Evolutionary conservation across 1,284 basidiomycete species (phyloP).

Genomic region (Pholiota adiposa): DNA sequence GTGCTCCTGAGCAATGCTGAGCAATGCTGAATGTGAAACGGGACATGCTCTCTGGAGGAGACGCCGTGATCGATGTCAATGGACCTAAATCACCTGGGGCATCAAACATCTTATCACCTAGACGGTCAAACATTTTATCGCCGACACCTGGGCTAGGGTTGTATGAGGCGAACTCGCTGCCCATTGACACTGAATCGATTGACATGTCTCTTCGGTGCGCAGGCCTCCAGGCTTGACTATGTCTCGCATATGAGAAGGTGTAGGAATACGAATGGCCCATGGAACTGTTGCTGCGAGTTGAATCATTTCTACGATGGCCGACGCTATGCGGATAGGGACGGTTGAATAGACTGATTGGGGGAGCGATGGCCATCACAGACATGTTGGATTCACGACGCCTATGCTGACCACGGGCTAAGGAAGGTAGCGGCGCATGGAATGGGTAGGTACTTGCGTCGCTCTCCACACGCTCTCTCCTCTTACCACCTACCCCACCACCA

Average conservation of each 20-base stretch:
- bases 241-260: constrained; percentile 47
- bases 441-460: constrained; percentile 80
- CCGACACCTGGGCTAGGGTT: constrained; percentile 78
- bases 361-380: constrained; percentile 53
- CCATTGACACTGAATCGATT: constrained; percentile 56
- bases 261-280: constrained; percentile 29
- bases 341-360: constrained; percentile 76
- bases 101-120: constrained; percentile 11
- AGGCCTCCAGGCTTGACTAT: constrained; percentile 47
- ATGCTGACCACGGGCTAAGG: constrained; percentile 43
- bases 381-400: constrained; percentile 49
- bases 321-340: constrained; percentile 43
- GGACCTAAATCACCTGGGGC: constrained; percentile 38
- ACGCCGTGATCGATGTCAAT: constrained; percentile 66
- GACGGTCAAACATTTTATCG: constrained; percentile 87
- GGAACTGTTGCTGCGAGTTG: constrained; percentile 56
- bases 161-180: constrained; percentile 66
- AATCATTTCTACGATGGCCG: constrained; percentile 50
- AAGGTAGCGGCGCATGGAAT: constrained; percentile 49
- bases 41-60: constrained; percentile 41
- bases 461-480: constrained; percentile 58
- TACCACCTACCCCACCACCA: neutral
- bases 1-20: neutral
- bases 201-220: constrained; percentile 64
- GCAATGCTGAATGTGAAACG: neutral